Conservation (phyloP, 129 eudicot genomes). For the Ambrosia trifida region DNA sequence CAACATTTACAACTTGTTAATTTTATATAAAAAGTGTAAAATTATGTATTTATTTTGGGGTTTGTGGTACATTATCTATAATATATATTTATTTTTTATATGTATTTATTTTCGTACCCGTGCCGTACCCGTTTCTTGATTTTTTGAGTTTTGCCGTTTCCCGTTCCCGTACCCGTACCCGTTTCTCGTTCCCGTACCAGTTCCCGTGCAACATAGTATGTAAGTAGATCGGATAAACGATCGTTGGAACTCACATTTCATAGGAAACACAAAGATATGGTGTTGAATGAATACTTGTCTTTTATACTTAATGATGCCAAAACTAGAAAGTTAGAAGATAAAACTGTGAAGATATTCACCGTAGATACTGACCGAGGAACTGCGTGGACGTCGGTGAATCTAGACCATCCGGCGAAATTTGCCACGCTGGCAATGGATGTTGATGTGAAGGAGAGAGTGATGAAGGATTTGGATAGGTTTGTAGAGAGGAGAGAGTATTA, state of each 20-base stretch:
- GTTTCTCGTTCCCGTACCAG: no score
- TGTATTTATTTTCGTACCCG: no score
- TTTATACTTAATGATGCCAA: constrained; percentile 40
- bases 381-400: constrained; percentile 48
- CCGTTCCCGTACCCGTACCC: no score
- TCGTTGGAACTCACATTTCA: constrained; percentile 59
- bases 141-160: no score
- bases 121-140: no score
- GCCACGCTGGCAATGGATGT: constrained; percentile 65
- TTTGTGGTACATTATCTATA: no score
- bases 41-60: no score
- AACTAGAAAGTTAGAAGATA: constrained; percentile 34
- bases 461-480: constrained; percentile 66
- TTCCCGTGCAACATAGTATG: no score
- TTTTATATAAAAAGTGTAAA: no score
- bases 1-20: no score
- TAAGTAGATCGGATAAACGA: constrained; percentile 39
- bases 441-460: constrained; percentile 41
- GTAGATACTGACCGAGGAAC: constrained; percentile 9
- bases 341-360: constrained; percentile 45
- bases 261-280: constrained; percentile 43
- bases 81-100: no score
- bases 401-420: constrained; percentile 68
- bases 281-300: constrained; percentile 52
- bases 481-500: constrained; percentile 55